Evolutionary conservation across 768 basidiomycete genomes (phyloP), one percentile per base, ranked within the genome.

Genomic region (Vararia minispora): DNA sequence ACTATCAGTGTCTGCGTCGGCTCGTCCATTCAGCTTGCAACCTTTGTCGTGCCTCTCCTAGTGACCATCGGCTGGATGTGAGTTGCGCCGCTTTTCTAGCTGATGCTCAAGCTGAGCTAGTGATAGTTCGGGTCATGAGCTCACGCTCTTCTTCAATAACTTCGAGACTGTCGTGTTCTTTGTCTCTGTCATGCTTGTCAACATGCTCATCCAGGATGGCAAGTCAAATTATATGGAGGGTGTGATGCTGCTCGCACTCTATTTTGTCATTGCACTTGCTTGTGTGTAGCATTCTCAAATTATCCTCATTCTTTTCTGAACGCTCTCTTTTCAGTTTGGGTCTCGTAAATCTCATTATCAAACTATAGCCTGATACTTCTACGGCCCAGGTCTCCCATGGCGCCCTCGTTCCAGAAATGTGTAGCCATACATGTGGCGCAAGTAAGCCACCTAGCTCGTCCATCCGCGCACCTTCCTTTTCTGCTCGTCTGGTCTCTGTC

Each of bases 221-320:
- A 81, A 79, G 51, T 80, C 83, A 12, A 91, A 92, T 52, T 91
- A 88, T 53, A 84, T 94, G 79, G 90, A 92, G 61, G 91, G 91
- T 24, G 55, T 88, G 29, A 83, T 91, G 85, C 41, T 67, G 35
- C 60, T 74, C 39, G 68, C 80, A 0, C 64, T 91, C 14, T 91
- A 91, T 56, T 58, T 82, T 29, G 81, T 90, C 50, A 82, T 89
- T 50, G 79, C 78, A 12, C 68, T 90, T 27, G 76, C 83, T 23
- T 86, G 82, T 85, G 57, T 43, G 80, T 63, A 35, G 35, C 13
- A 21, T 41, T 39, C 31, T 23, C 31, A 6, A 16, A 28, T 29
- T 21, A 6, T 24, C 12, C 21, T 33, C 3, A 6, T 28, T 5
- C 12, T 23, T n/a, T 33, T 16, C 42, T 46, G 23, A 41, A 38